These are phyloP conservation scores for Chrysoporthe puriensis DNA, from an alignment of 2,329 filamentous ascomycete genomes.

Conservation along the genomic window DNA sequence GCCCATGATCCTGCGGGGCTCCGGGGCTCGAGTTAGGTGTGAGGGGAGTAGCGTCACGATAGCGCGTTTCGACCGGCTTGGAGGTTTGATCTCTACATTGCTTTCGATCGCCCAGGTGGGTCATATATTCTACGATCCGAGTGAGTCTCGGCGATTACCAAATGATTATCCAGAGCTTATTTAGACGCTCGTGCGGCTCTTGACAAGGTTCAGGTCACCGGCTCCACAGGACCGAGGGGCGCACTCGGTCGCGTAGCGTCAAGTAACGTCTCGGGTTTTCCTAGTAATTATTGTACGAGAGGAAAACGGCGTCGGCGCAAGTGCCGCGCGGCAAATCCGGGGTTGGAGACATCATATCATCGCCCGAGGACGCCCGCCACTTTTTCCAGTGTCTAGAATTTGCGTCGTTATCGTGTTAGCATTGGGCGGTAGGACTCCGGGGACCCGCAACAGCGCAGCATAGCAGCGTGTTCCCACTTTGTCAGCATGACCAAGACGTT, in stretches of 20 bases:
- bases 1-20: too few relatives aligned
- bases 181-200: constrained; percentile 12
- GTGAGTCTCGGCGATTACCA: constrained; percentile 18
- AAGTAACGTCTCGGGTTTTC: not conserved
- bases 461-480: not conserved
- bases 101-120: not conserved
- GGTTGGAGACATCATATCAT: too few relatives aligned
- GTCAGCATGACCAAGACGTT: not conserved
- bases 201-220: not conserved
- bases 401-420: too few relatives aligned
- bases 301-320: too few relatives aligned
- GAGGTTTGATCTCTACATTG: not conserved
- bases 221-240: not conserved
- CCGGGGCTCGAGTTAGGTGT: not conserved
- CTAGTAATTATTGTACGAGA: too few relatives aligned
- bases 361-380: too few relatives aligned
- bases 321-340: too few relatives aligned
- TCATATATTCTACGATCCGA: not conserved
- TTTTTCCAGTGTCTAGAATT: too few relatives aligned
- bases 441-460: not conserved
- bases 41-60: not conserved
- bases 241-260: too few relatives aligned
- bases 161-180: constrained; percentile 24
- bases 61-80: not conserved
- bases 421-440: too few relatives aligned